phyloP scores from a whole-genome alignment of 176 grass and related monocot species.

The Carex kokanica region DNA sequence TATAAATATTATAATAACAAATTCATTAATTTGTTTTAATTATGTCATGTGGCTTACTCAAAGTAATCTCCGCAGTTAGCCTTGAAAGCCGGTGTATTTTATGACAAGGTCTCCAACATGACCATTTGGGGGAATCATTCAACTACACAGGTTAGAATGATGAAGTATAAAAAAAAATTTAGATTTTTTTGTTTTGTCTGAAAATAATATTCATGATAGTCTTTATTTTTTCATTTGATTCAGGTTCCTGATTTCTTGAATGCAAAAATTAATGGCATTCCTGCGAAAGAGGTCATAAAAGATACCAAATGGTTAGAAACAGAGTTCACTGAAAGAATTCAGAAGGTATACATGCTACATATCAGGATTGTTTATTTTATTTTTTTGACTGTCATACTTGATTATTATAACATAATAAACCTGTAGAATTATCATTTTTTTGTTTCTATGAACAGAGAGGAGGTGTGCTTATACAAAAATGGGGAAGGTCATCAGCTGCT shows the following conservation, averaged over 20 bases:
- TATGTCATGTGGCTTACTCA: conserved; percentile 21
- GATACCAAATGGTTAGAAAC: conserved; percentile 90
- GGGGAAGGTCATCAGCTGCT: conserved; percentile 97
- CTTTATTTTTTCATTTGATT: conserved; percentile 22
- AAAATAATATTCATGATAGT: conserved; percentile 4
- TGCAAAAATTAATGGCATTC: conserved; percentile 76
- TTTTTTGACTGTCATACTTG: neutral
- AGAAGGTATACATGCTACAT: conserved; percentile 50
- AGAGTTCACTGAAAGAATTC: conserved; percentile 76
- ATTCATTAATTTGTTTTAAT: conserved; percentile 14
- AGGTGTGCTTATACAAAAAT: conserved; percentile 85
- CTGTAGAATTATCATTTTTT: conserved; percentile 9
- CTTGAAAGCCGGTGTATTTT: conserved; percentile 94
- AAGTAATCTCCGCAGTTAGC: conserved; percentile 56
- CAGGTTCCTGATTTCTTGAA: conserved; percentile 99
- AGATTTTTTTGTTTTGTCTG: neutral
- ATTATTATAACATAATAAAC: conserved; percentile 3
- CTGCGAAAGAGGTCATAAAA: conserved; percentile 71
- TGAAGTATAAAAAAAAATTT: neutral
- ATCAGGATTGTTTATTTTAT: neutral
- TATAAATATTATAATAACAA: neutral
- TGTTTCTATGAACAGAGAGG: conserved; percentile 58
- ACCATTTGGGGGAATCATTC: conserved; percentile 99
- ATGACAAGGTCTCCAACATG: conserved; percentile 95
- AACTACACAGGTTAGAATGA: conserved; percentile 82